Conservation (phyloP, 2,329 filamentous ascomycete genomes). For the Aspergillus sp. region DNA sequence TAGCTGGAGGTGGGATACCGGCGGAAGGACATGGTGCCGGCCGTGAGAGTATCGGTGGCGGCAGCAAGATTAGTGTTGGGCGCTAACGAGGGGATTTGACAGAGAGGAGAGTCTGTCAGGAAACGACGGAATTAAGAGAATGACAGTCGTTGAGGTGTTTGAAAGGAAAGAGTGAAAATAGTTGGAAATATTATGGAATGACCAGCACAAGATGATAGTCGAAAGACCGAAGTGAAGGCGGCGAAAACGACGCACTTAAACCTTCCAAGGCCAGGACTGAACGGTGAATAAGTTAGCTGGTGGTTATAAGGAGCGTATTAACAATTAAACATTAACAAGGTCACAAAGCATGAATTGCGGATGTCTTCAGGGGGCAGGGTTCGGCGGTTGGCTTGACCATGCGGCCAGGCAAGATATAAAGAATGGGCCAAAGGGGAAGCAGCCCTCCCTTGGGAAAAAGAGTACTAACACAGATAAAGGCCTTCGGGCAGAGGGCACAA, state of each 20-base stretch:
- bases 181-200: slow-evolving; percentile 45
- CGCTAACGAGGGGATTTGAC: slow-evolving; percentile 38
- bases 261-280: slow-evolving; percentile 25
- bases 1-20: slow-evolving; percentile 43
- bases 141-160: slow-evolving; percentile 40
- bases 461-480: slow-evolving; percentile 35
- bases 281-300: slow-evolving; percentile 24
- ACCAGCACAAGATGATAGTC: slow-evolving; percentile 34
- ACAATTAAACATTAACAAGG: slow-evolving; percentile 14
- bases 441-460: slow-evolving; percentile 16
- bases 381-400: too few relatives aligned
- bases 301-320: too few relatives aligned
- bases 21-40: slow-evolving; percentile 47
- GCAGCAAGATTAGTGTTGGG: slow-evolving; percentile 18
- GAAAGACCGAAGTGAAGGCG: slow-evolving; percentile 22
- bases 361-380: too few relatives aligned
- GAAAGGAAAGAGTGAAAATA: slow-evolving; percentile 49
- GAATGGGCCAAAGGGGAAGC: slow-evolving; percentile 9
- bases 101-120: slow-evolving; percentile 24
- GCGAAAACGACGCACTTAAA: slow-evolving; percentile 20
- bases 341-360: too few relatives aligned
- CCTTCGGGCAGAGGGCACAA: slow-evolving; percentile 31
- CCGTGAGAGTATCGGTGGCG: slow-evolving; percentile 14
- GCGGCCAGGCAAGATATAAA: slow-evolving; percentile 5
- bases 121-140: slow-evolving; percentile 40